Evolutionary conservation across 805 yeast species (phyloP).

Genomic region (Kodamaea neixiangensis): DNA sequence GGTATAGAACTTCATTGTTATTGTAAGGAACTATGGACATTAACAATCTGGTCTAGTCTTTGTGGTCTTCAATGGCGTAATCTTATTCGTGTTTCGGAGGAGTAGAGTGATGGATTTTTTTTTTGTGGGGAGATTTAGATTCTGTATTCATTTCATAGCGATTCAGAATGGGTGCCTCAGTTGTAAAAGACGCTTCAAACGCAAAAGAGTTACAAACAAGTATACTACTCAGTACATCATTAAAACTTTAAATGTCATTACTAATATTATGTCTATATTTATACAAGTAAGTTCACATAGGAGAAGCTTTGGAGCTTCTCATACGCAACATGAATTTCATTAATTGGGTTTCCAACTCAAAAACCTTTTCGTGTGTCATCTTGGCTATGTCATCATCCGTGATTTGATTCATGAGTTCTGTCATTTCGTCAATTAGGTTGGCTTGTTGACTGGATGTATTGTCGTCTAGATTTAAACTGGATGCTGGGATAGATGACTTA

Average conservation of each 20-base stretch:
- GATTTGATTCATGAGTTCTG: not conserved
- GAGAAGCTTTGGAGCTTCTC: conserved; percentile 15
- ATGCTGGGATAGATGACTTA: not conserved
- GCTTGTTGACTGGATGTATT: not conserved
- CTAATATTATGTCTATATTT: not conserved
- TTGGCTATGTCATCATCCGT: conserved; percentile 17
- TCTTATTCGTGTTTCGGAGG: not conserved
- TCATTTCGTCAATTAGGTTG: not conserved
- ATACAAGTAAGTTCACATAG: not conserved
- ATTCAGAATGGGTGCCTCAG: no score
- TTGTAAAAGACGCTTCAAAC: no score
- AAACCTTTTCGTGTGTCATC: conserved; percentile 20
- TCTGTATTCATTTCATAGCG: no score
- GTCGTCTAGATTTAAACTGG: not conserved
- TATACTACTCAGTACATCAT: no score
- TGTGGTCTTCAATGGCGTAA: not conserved
- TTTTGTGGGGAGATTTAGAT: conserved; percentile 3
- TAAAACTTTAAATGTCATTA: not conserved
- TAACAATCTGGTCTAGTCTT: not conserved
- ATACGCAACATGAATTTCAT: conserved; percentile 37
- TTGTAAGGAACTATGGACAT: conserved; percentile 45
- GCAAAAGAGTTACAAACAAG: no score
- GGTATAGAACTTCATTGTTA: conserved; percentile 33
- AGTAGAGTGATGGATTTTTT: not conserved
- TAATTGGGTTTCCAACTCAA: conserved; percentile 34